Evolutionary conservation across 2,329 filamentous ascomycete species (phyloP).

Genomic region (Pseudodiploospora longispora): DNA sequence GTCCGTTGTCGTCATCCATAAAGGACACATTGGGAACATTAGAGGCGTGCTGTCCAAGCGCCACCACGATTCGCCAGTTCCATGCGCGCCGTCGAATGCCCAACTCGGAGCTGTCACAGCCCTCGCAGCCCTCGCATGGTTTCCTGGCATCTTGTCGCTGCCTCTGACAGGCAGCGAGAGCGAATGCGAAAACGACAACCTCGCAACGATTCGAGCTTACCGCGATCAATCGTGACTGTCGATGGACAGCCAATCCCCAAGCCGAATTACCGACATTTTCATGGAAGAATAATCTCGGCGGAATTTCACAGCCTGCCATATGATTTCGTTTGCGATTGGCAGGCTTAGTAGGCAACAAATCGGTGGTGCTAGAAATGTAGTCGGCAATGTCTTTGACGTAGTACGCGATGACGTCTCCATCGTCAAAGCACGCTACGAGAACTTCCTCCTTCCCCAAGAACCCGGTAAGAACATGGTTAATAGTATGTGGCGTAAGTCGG

Average conservation of each 20-base stretch:
- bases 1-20: conserved; percentile 34
- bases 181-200: conserved; percentile 45
- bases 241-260: conserved; percentile 83
- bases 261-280: conserved; percentile 71
- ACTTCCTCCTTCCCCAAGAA: conserved; percentile 64
- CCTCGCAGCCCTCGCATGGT: conserved; percentile 7
- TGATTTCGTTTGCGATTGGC: conserved; percentile 4
- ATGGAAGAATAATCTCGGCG: conserved; percentile 53
- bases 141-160: neutral
- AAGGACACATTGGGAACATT: conserved; percentile 51
- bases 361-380: conserved; percentile 27
- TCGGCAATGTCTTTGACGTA: conserved; percentile 48
- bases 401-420: conserved; percentile 67
- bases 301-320: conserved; percentile 10
- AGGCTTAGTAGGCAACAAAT: conserved; percentile 1
- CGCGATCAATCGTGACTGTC: conserved; percentile 73
- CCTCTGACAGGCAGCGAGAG: conserved; percentile 18
- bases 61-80: conserved; percentile 43
- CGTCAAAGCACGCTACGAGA: conserved; percentile 59
- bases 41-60: conserved; percentile 27
- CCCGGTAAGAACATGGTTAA: conserved; percentile 63
- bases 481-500: conserved; percentile 43
- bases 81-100: conserved; percentile 33
- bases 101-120: conserved; percentile 15
- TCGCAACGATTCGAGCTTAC: conserved; percentile 67